phyloP scores from a whole-genome alignment of 306 rosid species.

The Quercus wislizeni region DNA sequence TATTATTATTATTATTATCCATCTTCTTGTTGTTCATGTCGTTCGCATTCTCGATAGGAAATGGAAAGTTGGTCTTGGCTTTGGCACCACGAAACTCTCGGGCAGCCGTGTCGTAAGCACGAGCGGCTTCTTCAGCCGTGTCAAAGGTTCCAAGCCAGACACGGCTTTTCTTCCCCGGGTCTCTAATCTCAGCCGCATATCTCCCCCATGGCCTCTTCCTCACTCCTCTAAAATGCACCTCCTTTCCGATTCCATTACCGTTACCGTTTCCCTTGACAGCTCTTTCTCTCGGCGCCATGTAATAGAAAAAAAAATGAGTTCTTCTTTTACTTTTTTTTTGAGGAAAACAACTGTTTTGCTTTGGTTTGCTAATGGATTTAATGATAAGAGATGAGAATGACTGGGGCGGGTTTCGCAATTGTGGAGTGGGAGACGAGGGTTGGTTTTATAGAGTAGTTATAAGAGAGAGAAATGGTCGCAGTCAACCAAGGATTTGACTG shows the following conservation, averaged over 20 bases:
- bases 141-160: constrained; percentile 99
- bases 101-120: constrained; percentile 91
- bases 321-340: too few relatives aligned
- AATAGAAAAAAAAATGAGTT: too few relatives aligned
- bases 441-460: constrained; percentile 35
- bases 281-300: constrained; percentile 86
- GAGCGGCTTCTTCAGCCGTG: constrained; percentile 93
- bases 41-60: constrained; percentile 22
- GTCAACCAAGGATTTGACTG: constrained; percentile 76
- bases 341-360: too few relatives aligned
- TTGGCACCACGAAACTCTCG: constrained; percentile 85
- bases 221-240: constrained; percentile 90
- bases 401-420: neutral
- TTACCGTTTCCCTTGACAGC: constrained; percentile 20
- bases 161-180: constrained; percentile 93
- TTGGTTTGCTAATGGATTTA: too few relatives aligned
- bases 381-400: neutral
- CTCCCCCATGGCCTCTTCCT: constrained; percentile 99
- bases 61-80: constrained; percentile 86
- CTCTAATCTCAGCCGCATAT: constrained; percentile 96
- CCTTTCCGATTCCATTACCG: constrained; percentile 37
- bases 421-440: neutral
- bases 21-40: neutral
- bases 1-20: neutral
- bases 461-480: constrained; percentile 6